Conservation (phyloP, 1,284 basidiomycete species). For the Ustilago loliicola region DNA sequence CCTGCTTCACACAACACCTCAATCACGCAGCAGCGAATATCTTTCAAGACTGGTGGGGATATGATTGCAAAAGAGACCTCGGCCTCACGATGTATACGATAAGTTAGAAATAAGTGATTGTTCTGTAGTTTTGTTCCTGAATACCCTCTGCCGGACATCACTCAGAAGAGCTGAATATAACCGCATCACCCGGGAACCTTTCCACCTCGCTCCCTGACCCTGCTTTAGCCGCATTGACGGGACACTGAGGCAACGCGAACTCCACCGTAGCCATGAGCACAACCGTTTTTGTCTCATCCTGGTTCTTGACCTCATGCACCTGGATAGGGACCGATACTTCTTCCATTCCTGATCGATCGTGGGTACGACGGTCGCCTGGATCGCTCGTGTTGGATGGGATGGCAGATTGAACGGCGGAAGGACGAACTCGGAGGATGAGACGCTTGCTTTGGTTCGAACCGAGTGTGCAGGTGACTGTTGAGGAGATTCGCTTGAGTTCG, state of each 20-base stretch:
- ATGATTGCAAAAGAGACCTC: not conserved
- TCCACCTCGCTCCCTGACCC: conserved; percentile 1
- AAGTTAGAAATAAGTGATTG: not conserved
- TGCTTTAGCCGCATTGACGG: not conserved
- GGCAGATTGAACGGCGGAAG: conserved; percentile 39
- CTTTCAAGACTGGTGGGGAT: not conserved
- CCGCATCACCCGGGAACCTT: conserved; percentile 34
- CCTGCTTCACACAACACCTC: no score
- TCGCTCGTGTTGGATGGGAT: conserved; percentile 38
- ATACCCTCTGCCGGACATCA: not conserved
- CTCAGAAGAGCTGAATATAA: conserved; percentile 35
- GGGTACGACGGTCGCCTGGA: conserved; percentile 42
- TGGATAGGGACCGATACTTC: conserved; percentile 56
- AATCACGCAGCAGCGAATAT: not conserved
- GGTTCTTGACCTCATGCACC: conserved; percentile 69
- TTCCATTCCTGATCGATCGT: conserved; percentile 41
- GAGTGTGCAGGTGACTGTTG: conserved; percentile 61
- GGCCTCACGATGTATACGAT: not conserved
- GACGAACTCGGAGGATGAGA: conserved; percentile 63
- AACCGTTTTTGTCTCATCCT: conserved; percentile 66
- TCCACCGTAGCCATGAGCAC: conserved; percentile 49
- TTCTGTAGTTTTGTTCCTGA: no score
- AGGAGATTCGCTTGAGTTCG: conserved; percentile 56
- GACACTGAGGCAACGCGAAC: conserved; percentile 29
- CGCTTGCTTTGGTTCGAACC: conserved; percentile 60